Percentiles rank a stretch among this genome's conserved stretches.
phyloP scores from a whole-genome alignment of 2,329 filamentous ascomycete species.

The Neodidymelliopsis sp. region DNA sequence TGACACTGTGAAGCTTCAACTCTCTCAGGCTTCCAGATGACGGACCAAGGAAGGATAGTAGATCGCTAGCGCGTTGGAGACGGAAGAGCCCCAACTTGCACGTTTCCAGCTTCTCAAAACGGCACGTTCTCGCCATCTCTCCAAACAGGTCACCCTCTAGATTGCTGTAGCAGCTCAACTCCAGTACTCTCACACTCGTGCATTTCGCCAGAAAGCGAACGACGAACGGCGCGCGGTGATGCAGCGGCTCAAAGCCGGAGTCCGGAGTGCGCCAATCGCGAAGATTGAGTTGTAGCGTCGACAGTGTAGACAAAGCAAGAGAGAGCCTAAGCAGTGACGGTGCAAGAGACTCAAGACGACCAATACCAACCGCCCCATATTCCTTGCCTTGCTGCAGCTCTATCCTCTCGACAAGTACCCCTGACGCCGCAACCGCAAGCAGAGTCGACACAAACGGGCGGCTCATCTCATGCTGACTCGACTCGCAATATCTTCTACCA shows the following conservation, averaged over 20 bases:
- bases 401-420: background rate
- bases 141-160: slow-evolving; percentile 34
- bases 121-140: slow-evolving; percentile 25
- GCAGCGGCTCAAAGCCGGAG: slow-evolving; percentile 31
- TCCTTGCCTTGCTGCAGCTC: background rate
- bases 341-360: slow-evolving; percentile 4
- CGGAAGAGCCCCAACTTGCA: background rate
- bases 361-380: background rate
- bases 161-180: slow-evolving; percentile 34
- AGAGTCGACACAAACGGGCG: slow-evolving; percentile 38
- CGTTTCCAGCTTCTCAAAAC: background rate
- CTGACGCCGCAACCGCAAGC: slow-evolving; percentile 19
- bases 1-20: background rate
- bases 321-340: too few relatives aligned
- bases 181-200: slow-evolving; percentile 23
- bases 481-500: slow-evolving; percentile 27
- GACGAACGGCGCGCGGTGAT: slow-evolving; percentile 30
- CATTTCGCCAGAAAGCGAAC: slow-evolving; percentile 39
- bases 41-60: background rate
- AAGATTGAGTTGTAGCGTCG: slow-evolving; percentile 30
- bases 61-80: background rate
- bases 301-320: slow-evolving; percentile 7
- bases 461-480: slow-evolving; percentile 38
- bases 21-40: background rate
- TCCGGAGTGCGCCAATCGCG: slow-evolving; percentile 39